Base-by-base conservation (phyloP, 495 filamentous ascomycete species). In the Penicillium egyptiacum region DNA sequence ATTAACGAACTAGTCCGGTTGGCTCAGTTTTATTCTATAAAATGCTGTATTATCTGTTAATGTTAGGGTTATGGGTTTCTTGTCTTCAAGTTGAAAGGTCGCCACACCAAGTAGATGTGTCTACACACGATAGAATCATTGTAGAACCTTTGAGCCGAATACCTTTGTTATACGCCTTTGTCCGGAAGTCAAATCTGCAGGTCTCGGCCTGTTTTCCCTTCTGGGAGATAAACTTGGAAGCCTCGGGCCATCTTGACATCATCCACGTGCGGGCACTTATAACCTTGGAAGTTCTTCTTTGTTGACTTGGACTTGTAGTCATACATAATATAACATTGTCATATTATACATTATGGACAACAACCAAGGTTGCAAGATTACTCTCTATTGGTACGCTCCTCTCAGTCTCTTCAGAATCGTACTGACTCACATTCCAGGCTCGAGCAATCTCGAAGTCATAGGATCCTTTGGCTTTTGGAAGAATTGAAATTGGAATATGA, bases 391-490 rank as follows among this genome's bases (percentile, higher is more conserved):
- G 89, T 90, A 75, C 50, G 75, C 60, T 42, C 23, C 4, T 9
- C 9, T 2, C 4, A 14, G 1, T 31, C 14, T 9, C 2, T 47
- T 45, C 28, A 31, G 10, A 9, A 30, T n/a, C 20, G 40, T 62
- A 48, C 30, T 55, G 31, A 47, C 12, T 42, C 16, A 50, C 19
- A 19, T 14, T 10, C 37, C 31, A 75, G 73, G 73, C 72, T 76
- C 39, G 70, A 75, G 42, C 61, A 76, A 64, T 72, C 71, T 40
- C 90, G 92, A 55, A 83, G 89, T 50, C 90, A 96, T 58, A 86
- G 91, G 45, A 88, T 96, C 59, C 78, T 93, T 42, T 96, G 90
- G 91, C 84, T 97, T 40, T 83, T 96, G 49, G 88, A 94, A 71
- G 91, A 94, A 60, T 84, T 94, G 51, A 75, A 83, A n/a, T 51